These are phyloP conservation scores for Leccinum fibrillosum DNA, from an alignment of 768 basidiomycete species.

Conservation along the genomic window DNA sequence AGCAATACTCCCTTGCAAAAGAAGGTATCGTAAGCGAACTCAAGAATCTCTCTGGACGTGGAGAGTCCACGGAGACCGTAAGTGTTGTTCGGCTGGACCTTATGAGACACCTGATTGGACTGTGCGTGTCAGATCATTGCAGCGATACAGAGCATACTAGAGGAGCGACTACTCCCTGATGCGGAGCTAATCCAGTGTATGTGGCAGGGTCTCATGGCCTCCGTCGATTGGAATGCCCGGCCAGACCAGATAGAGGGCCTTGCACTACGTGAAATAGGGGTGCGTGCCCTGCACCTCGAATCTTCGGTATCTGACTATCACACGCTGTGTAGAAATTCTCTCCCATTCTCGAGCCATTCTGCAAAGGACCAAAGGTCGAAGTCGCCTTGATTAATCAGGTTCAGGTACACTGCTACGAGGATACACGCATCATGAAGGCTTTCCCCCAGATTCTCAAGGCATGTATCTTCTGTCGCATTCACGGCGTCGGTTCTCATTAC, in stretches of 20 bases:
- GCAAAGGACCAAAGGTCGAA: conserved; percentile 82
- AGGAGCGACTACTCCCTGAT: conserved; percentile 81
- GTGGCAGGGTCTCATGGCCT: conserved; percentile 88
- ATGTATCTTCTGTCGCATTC: conserved; percentile 2
- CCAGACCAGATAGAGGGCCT: conserved; percentile 90
- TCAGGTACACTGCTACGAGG: conserved; percentile 95
- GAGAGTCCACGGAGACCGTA: conserved; percentile 68
- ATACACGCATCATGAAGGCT: conserved; percentile 90
- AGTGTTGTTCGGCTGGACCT: conserved; percentile 19
- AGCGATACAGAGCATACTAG: conserved; percentile 67
- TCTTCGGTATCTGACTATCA: neutral
- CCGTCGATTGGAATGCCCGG: conserved; percentile 84
- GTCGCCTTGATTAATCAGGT: conserved; percentile 93
- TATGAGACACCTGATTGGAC: conserved; percentile 6
- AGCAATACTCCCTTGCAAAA: conserved; percentile 78
- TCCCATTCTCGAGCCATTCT: conserved; percentile 88
- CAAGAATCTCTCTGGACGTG: conserved; percentile 65
- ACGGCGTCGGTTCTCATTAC: conserved; percentile 5
- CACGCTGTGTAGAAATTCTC: conserved; percentile 65
- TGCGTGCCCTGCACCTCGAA: conserved; percentile 36
- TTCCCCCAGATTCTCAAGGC: conserved; percentile 96
- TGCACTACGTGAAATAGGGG: conserved; percentile 84
- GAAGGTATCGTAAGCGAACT: conserved; percentile 70
- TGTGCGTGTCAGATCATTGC: conserved; percentile 59
- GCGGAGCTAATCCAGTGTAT: conserved; percentile 82